Conservation (phyloP, 192 early-diverging fungal genomes). For the Funneliformis mosseae region DNA sequence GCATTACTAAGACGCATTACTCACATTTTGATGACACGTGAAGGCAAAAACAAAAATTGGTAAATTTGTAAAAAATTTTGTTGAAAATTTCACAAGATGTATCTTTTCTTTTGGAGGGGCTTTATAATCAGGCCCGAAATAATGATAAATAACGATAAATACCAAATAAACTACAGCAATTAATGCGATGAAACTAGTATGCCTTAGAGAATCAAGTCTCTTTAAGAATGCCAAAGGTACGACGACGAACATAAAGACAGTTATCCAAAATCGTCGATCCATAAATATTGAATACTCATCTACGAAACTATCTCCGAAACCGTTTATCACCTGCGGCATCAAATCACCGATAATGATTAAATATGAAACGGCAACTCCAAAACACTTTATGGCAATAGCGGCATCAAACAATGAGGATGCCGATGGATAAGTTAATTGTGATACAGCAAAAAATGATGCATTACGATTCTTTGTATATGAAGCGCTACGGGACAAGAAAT, state of each 20-base stretch:
- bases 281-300: constrained; percentile 48
- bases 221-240: constrained; percentile 80
- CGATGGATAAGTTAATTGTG: constrained; percentile 87
- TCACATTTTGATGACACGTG: constrained; percentile 98
- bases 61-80: constrained; percentile 70
- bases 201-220: constrained; percentile 84
- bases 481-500: constrained; percentile 79
- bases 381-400: constrained; percentile 99
- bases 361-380: constrained; percentile 94
- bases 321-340: constrained; percentile 71
- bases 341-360: constrained; percentile 94
- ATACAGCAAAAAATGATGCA: constrained; percentile 88
- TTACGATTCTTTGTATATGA: constrained; percentile 73
- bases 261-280: constrained; percentile 84
- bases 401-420: constrained; percentile 89
- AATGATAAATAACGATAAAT: constrained; percentile 81
- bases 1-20: constrained; percentile 15
- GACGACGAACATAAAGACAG: constrained; percentile 69
- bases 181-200: constrained; percentile 88
- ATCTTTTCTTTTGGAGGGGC: constrained; percentile 63
- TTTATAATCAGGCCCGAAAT: constrained; percentile 58
- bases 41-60: constrained; percentile 99
- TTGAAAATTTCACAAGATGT: constrained; percentile 58
- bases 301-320: constrained; percentile 35
- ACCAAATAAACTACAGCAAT: constrained; percentile 84